phyloP scores from a whole-genome alignment of 176 grass and related monocot species.

The Ensete ventricosum region DNA sequence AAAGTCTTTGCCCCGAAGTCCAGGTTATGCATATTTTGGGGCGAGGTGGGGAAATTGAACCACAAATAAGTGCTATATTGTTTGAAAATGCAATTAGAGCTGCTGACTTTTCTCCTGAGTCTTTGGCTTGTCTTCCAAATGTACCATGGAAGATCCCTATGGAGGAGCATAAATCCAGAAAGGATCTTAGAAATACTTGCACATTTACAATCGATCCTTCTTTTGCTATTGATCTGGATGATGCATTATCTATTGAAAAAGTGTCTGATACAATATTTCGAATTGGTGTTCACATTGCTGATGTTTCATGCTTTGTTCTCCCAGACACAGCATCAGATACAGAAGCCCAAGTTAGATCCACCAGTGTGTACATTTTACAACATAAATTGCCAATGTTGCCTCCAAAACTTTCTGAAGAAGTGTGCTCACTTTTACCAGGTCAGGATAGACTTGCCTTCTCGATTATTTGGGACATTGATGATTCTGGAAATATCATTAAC shows the following conservation, averaged over 20 bases:
- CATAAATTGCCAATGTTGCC: conserved; percentile 78
- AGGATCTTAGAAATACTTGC: conserved; percentile 63
- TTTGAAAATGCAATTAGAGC: conserved; percentile 70
- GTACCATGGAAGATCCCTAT: conserved; percentile 50
- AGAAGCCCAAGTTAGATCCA: conserved; percentile 73
- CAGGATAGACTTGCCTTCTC: conserved; percentile 79
- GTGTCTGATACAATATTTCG: conserved; percentile 49
- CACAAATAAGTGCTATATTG: conserved; percentile 83
- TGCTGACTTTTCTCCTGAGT: conserved; percentile 42
- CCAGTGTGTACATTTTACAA: conserved; percentile 69
- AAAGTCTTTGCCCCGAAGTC: conserved; percentile 51
- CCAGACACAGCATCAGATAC: conserved; percentile 73
- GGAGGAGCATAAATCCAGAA: conserved; percentile 60
- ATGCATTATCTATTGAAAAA: conserved; percentile 80
- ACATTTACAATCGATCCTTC: conserved; percentile 80
- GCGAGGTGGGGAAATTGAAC: conserved; percentile 57
- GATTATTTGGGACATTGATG: conserved; percentile 89
- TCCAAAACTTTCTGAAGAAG: conserved; percentile 52
- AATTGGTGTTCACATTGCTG: conserved; percentile 88
- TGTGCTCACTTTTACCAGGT: conserved; percentile 73
- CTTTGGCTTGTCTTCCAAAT: conserved; percentile 57
- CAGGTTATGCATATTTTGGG: conserved; percentile 55
- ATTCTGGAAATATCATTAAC: conserved; percentile 53
- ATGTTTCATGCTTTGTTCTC: conserved; percentile 86
- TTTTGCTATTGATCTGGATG: conserved; percentile 74